Evolutionary conservation across 2,329 filamentous ascomycete species (phyloP).

Genomic region (Penicillium aurantiogriseum): DNA sequence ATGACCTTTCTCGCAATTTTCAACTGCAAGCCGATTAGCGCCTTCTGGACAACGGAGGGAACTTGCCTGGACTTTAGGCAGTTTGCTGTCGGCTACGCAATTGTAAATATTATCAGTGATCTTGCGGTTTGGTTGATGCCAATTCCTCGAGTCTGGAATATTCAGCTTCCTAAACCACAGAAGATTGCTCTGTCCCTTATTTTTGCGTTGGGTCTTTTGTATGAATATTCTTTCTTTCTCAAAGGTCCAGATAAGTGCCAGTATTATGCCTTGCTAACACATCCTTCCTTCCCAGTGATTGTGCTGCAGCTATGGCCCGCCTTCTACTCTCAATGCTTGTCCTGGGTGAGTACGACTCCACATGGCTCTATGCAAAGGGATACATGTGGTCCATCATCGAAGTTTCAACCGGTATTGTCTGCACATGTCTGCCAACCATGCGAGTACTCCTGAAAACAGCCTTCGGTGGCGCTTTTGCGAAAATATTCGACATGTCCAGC

Average conservation of each 20-base stretch:
- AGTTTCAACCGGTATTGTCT: constrained; percentile 6
- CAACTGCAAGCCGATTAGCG: constrained; percentile 4
- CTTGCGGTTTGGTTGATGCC: constrained; percentile 6
- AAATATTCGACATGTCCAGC: background rate
- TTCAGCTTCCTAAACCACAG: constrained; percentile 4
- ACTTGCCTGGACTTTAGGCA: constrained; percentile 6
- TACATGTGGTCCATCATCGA: constrained; percentile 8
- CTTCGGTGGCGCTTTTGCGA: background rate
- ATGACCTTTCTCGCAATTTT: constrained; percentile 7
- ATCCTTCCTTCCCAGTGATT: background rate
- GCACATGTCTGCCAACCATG: constrained; percentile 7
- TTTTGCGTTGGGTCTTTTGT: constrained; percentile 8
- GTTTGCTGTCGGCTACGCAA: constrained; percentile 2
- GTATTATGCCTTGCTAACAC: background rate
- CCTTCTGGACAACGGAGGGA: constrained; percentile 5
- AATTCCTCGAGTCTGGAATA: constrained; percentile 5
- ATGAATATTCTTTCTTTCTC: background rate
- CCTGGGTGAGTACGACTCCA: background rate
- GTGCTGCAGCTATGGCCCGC: constrained; percentile 2
- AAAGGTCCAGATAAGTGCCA: background rate
- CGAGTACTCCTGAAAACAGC: background rate
- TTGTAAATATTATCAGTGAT: constrained; percentile 1
- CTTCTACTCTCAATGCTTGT: constrained; percentile 4
- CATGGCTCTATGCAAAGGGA: background rate
- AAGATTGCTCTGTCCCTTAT: constrained; percentile 2